A percentile compares a stretch with the other conserved stretches of the same genome.
Evolutionary conservation across 352 stramenopile species (phyloP).

Genomic region (Aphanomyces stellatus): DNA sequence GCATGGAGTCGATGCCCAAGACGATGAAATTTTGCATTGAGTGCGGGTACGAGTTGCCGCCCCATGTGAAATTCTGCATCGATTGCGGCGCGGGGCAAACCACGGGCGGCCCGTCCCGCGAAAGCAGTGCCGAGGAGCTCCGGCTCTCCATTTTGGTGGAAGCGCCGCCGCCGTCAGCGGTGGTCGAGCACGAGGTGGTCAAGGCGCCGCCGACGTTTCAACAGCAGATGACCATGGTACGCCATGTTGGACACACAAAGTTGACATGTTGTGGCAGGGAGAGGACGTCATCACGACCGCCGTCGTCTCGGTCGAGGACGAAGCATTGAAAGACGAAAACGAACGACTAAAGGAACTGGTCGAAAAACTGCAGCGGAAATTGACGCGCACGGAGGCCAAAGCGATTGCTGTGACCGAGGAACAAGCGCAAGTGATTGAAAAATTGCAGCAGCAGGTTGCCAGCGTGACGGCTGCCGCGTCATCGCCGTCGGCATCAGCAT

Average conservation of each 20-base stretch:
- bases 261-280: too few relatives aligned
- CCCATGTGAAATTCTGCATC: slow-evolving; percentile 79
- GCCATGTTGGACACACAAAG: too few relatives aligned
- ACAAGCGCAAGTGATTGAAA: slow-evolving; percentile 34
- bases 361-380: slow-evolving; percentile 66
- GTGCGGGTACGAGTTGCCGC: slow-evolving; percentile 69
- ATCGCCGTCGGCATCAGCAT: slow-evolving; percentile 1
- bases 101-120: background rate
- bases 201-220: too few relatives aligned
- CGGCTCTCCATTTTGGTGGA: background rate
- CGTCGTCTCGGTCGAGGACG: background rate
- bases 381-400: slow-evolving; percentile 21
- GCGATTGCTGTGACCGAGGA: slow-evolving; percentile 33
- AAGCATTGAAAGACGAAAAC: slow-evolving; percentile 55
- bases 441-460: slow-evolving; percentile 36
- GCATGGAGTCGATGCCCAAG: slow-evolving; percentile 13
- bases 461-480: background rate
- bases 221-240: too few relatives aligned
- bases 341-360: slow-evolving; percentile 60
- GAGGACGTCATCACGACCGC: too few relatives aligned
- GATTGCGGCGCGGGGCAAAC: slow-evolving; percentile 45
- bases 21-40: slow-evolving; percentile 70
- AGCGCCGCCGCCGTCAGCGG: background rate
- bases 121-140: slow-evolving; percentile 8
- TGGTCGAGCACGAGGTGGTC: background rate